Base-by-base conservation (phyloP, 2,329 filamentous ascomycete genomes). In the Lasiodiplodia gonubiensis region DNA sequence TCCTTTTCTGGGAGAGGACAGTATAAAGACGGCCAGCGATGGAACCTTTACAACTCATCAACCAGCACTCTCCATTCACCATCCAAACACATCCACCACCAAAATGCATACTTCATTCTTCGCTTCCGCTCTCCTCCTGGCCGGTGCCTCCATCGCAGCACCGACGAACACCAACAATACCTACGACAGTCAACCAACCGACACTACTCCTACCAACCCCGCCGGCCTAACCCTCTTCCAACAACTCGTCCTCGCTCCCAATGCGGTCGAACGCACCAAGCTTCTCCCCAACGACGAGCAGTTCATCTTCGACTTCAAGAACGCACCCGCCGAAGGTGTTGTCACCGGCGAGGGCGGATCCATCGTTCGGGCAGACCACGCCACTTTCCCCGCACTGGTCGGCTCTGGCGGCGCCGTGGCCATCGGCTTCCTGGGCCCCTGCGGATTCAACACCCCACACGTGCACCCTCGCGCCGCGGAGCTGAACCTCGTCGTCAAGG, bases 391-490 rank as follows among this genome's bases (percentile, higher is more conserved):
- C 18, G 67, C 67, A 18, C 35, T 68, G 2, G 46, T 68, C 33
- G 61, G 60, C 21, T 65, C 64, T 21, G 60, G 60, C 10, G 67
- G 60, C 51, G 53, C 67, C 39, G 54, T 60, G 18, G 67, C 60
- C 12, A 60, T 68, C n/a, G 67, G 67, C 35, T 68, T 68, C 59
- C 64, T 63, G 21, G 64, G 64, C 27, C 60, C 67, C 37, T 68
- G 67, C 51, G 67, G 67, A 27, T 68, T 68, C 67, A 86, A 86
- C 79, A 86, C 83, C 8, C 84, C 85, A 21, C 86, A 87, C 77
- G 80, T 84, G 3, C 85, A 87, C 75, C 84, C 84, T 59, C 84
- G 85, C 51, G 81, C 83, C 37, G 80, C 82, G 37, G 85, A 87
- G 77, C 81, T 87, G 63, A 83, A 85, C 69, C 77, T 86, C 73